Evolutionary conservation across 1,284 basidiomycete species (phyloP).

Genomic region (Gymnopus androsaceus): DNA sequence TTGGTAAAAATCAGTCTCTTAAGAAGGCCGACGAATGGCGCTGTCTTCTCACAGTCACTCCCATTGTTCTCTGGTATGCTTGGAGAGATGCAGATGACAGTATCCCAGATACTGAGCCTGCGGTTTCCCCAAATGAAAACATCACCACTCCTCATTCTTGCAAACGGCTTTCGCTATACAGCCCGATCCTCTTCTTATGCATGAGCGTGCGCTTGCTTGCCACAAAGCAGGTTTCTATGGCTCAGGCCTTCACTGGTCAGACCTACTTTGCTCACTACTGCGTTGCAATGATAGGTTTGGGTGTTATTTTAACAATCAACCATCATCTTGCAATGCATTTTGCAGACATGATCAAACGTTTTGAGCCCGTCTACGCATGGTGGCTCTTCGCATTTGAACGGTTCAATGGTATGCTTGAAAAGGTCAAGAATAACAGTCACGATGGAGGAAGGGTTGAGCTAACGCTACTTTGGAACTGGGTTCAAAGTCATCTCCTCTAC

Average conservation of each 20-base stretch:
- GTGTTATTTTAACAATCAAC: slow-evolving; percentile 28
- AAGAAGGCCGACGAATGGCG: slow-evolving; percentile 38
- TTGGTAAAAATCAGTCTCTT: slow-evolving; percentile 29
- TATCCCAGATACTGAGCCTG: slow-evolving; percentile 24
- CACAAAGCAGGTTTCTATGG: slow-evolving; percentile 25
- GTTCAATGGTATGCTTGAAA: slow-evolving; percentile 35
- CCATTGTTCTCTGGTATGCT: slow-evolving; percentile 30
- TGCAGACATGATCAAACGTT: slow-evolving; percentile 26
- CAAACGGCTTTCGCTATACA: slow-evolving; percentile 17
- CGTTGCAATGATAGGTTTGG: slow-evolving; percentile 15
- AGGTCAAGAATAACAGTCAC: slow-evolving; percentile 35
- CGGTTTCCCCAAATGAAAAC: slow-evolving; percentile 14
- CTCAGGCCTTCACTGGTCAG: slow-evolving; percentile 27
- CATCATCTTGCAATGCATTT: slow-evolving; percentile 35
- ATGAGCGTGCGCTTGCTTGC: slow-evolving; percentile 22
- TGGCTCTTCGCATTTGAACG: slow-evolving; percentile 41
- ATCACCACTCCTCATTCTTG: slow-evolving; percentile 14
- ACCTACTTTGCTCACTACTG: slow-evolving; percentile 28
- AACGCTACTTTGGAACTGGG: slow-evolving; percentile 34
- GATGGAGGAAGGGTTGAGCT: slow-evolving; percentile 33
- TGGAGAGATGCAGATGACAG: slow-evolving; percentile 28
- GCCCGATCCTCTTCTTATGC: slow-evolving; percentile 23
- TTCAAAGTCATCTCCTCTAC: slow-evolving; percentile 29
- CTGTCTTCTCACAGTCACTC: slow-evolving; percentile 27
- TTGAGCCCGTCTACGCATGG: slow-evolving; percentile 38